Evolutionary conservation across 148 eudicot genomes (phyloP).

Genomic region (Suaeda aralocaspica): DNA sequence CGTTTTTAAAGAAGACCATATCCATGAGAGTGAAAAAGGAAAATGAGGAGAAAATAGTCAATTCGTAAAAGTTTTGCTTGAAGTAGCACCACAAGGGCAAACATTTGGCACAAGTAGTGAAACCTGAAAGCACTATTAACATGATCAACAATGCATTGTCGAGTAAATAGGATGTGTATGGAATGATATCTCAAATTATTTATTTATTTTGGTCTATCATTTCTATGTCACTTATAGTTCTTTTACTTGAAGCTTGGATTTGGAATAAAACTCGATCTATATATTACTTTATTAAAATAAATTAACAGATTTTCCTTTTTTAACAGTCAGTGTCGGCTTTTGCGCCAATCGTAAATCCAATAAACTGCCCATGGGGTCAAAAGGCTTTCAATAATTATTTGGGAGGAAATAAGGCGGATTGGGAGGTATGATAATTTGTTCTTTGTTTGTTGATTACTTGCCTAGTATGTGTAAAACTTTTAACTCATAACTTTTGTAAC

Average conservation of each 20-base stretch:
- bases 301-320: too few relatives aligned
- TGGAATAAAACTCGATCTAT: background rate
- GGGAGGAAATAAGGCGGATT: slow-evolving; percentile 71
- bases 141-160: too few relatives aligned
- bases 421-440: slow-evolving; percentile 59
- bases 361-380: slow-evolving; percentile 97
- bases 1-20: too few relatives aligned
- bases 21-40: too few relatives aligned
- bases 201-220: background rate
- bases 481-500: background rate
- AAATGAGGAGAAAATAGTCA: too few relatives aligned
- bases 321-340: slow-evolving; percentile 93
- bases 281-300: background rate
- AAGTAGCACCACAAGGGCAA: too few relatives aligned
- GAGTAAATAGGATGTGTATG: too few relatives aligned
- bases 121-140: too few relatives aligned
- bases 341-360: slow-evolving; percentile 77
- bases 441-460: slow-evolving; percentile 7
- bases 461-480: background rate
- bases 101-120: too few relatives aligned
- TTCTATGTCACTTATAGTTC: too few relatives aligned
- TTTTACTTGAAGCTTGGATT: too few relatives aligned
- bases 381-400: slow-evolving; percentile 93
- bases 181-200: background rate
- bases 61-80: too few relatives aligned